Conservation (phyloP, 805 yeast species). For the Cyberlindnera subsufficiens region DNA sequence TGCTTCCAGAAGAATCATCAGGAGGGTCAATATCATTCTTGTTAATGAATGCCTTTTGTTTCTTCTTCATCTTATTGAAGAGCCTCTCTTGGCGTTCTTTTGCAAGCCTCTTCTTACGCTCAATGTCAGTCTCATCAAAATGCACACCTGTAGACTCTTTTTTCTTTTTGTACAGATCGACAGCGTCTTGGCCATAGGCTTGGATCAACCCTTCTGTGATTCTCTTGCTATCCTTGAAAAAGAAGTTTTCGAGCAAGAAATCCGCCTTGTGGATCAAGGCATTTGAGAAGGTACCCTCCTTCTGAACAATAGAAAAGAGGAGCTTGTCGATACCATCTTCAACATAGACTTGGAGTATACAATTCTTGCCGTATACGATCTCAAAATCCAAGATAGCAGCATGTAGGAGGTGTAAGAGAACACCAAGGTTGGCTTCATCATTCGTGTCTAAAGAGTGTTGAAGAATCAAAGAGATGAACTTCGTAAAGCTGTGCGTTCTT, state of each 20-base stretch:
- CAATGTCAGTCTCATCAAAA: conserved; percentile 47
- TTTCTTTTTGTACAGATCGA: conserved; percentile 43
- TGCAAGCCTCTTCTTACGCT: conserved; percentile 51
- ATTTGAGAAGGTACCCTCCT: conserved; percentile 42
- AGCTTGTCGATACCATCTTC: conserved; percentile 24
- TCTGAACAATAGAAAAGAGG: conserved; percentile 39
- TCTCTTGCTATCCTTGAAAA: conserved; percentile 39
- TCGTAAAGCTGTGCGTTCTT: conserved; percentile 47
- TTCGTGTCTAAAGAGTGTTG: conserved; percentile 44
- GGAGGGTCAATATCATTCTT: conserved; percentile 40
- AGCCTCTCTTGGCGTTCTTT: conserved; percentile 57
- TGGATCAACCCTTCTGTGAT: conserved; percentile 46
- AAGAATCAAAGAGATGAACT: conserved; percentile 51
- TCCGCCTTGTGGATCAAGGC: conserved; percentile 50
- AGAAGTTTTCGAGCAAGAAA: conserved; percentile 42
- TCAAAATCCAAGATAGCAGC: conserved; percentile 54
- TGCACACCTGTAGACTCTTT: conserved; percentile 34
- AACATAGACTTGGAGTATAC: conserved; percentile 40
- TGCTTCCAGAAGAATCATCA: conserved; percentile 14
- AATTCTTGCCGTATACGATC: conserved; percentile 30
- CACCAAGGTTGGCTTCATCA: conserved; percentile 51
- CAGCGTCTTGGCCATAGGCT: conserved; percentile 52
- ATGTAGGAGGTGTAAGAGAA: conserved; percentile 62
- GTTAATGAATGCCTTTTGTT: conserved; percentile 69
- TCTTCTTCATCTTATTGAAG: conserved; percentile 58